Evolutionary conservation across 306 rosid genomes (phyloP).

Genomic region (Sicyos baderoa): DNA sequence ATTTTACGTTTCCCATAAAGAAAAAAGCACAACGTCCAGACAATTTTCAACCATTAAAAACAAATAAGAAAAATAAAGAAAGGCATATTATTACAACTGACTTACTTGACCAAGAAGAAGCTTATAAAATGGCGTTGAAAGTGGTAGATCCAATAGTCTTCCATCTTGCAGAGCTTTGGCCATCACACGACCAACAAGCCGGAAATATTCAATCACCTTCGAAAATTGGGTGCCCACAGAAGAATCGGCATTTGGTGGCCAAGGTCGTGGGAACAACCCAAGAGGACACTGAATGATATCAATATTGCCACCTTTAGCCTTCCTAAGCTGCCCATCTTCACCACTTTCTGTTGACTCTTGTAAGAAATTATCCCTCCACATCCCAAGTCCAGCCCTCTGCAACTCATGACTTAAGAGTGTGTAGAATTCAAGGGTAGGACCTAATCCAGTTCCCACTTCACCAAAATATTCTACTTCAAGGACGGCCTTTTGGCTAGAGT

Average conservation of each 20-base stretch:
- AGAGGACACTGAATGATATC: conserved; percentile 73
- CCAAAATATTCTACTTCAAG: conserved; percentile 99
- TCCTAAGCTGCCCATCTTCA: conserved; percentile 43
- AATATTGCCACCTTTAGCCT: conserved; percentile 36
- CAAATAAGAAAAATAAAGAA: not conserved
- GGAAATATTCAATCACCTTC: conserved; percentile 75
- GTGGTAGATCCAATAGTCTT: conserved; percentile 79
- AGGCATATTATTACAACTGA: conserved; percentile 8
- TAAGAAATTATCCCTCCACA: conserved; percentile 80
- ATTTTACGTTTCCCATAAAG: too few species aligned
- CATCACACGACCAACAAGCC: conserved; percentile 82
- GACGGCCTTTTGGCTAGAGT: conserved; percentile 95
- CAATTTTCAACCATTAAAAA: not conserved
- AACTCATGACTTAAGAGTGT: conserved; percentile 90
- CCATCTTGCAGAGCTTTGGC: conserved; percentile 99
- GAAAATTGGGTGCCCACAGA: conserved; percentile 66
- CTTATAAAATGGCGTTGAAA: conserved; percentile 80
- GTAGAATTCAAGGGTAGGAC: conserved; percentile 97
- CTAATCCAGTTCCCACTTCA: conserved; percentile 98
- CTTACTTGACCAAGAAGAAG: conserved; percentile 89
- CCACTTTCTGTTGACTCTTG: conserved; percentile 56
- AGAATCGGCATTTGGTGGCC: conserved; percentile 65
- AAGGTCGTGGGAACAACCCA: conserved; percentile 90
- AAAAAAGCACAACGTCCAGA: not conserved
- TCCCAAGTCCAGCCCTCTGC: conserved; percentile 68